Base-by-base conservation (phyloP, 2,329 filamentous ascomycete species). In the Penicillium crustosum region DNA sequence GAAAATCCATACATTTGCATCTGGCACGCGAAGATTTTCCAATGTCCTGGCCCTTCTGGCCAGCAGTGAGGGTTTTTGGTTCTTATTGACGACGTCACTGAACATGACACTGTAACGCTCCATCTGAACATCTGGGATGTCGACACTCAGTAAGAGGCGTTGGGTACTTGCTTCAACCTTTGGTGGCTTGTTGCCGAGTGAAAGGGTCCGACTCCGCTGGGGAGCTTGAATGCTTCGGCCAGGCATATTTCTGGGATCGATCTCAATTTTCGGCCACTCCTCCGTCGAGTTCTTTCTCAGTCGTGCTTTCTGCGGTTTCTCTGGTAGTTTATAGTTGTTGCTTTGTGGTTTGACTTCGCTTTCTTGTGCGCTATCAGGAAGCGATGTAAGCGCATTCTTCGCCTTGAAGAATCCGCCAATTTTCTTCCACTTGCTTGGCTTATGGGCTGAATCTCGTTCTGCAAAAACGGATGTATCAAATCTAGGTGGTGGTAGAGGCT, bases 81-180 rank as follows among this genome's bases (percentile, higher is more conserved):
- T 60, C 85, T 72, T 70, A 35, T 67, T 83, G 27, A 96, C 78
- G 7, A 97, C 80, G 38, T 84, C 84, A 55, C 88, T 86, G 70
- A 97, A 97, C 93, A 97, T 97, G 63, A 97, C 84, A 66, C 92
- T 96, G 66, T 96, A 97, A 49, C 93, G 82, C 71, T 97, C 93
- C 82, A 97, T 81, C 61, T 89, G 86, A 55, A 90, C 82, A 49
- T 84, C 83, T 0, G 93, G 93, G 57, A 97, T 94, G 52, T 93
- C 86, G 17, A 97, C 83, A 66, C 92, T 82, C 21, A 97, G 78
- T 7, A 88, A 73, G 2, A 77, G 69, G 19, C 60, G 55, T 35
- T 66, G 65, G n/a, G 65, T 62, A 8, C 49, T 52, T 15, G 21
- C 15, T 13, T 50, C 55, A 15, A 55, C 39, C 38, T 57, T 57